Base-by-base conservation (phyloP, 2,329 filamentous ascomycete genomes). In the Dothideomycetes sp. region DNA sequence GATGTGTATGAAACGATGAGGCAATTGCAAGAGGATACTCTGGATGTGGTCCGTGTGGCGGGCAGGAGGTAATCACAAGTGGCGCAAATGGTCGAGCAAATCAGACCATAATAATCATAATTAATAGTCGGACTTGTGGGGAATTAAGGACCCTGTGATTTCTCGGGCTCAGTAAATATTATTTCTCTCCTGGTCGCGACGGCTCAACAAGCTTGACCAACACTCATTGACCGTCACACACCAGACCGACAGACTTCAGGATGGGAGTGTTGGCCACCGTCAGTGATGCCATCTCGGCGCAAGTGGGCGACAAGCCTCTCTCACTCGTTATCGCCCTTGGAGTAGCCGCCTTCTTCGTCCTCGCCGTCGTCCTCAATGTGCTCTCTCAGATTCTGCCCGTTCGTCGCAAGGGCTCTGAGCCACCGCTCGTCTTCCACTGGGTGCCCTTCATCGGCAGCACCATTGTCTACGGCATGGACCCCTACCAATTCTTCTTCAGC, bases 401-500 rank as follows among this genome's bases (percentile, higher is more conserved):
- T 43, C 51, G 51, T 37, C 84, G 77, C 66, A 89, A 87, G 53
- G 76, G 82, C 37, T 83, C 87, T 41, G 66, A 71, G 49, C 71
- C 71, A 13, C 76, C 76, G 0, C 53, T 80, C 20, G 76, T 80
- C 34, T 80, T 80, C 61, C 76, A 80, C 61, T 74, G 67, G 70
- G 63, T 80, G 22, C 76, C 76, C 55, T 65, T 94, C 51, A 73
- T 98, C 55, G 89, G 89, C 49, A 95, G 82, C 68, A 95, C 91
- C 45, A 71, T 96, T 54, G 84, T 78, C 31, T 98, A 96, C 66
- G 89, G 89, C 62, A 95, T 95, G 64, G 86, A 96, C 57, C 89
- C 89, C 12, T 88, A 85, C 56, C 71, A 70, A 37, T 96, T 95
- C 73, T 94, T 95, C 69, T 71, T 73, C 45, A 53, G 71, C 53